phyloP scores from a whole-genome alignment of 2,329 filamentous ascomycete species.

The Diaporthe citrichinensis region DNA sequence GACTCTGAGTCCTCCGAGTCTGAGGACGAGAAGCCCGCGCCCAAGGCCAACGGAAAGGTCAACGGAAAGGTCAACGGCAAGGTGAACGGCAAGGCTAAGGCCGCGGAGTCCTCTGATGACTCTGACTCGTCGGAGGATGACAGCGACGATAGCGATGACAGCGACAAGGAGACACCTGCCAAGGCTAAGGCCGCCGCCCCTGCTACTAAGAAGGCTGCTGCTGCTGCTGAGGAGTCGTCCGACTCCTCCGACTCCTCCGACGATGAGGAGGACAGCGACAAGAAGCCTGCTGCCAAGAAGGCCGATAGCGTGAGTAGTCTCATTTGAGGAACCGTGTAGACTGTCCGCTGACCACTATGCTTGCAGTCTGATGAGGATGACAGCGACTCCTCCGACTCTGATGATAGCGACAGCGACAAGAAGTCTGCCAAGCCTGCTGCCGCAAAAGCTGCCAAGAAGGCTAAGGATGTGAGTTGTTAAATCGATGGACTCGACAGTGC shows the following conservation, averaged over 20 bases:
- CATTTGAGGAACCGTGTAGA: not conserved
- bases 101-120: constrained; percentile 50
- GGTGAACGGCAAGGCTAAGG: constrained; percentile 54
- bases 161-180: constrained; percentile 49
- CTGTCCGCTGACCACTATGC: not conserved
- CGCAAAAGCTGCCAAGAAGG: constrained; percentile 45
- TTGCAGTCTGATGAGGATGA: constrained; percentile 47
- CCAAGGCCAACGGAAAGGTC: constrained; percentile 47
- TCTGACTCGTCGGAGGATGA: constrained; percentile 52
- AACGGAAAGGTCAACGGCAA: constrained; percentile 46
- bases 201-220: constrained; percentile 47
- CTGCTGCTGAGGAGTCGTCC: constrained; percentile 50
- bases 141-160: constrained; percentile 48
- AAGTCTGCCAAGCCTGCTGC: constrained; percentile 48
- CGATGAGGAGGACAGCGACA: constrained; percentile 45
- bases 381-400: constrained; percentile 45
- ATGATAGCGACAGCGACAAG: constrained; percentile 47
- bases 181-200: constrained; percentile 43
- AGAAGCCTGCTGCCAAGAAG: constrained; percentile 45
- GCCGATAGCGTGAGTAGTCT: constrained; percentile 40
- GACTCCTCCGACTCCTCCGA: constrained; percentile 48
- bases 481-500: too few species aligned
- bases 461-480: constrained; percentile 17
- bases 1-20: constrained; percentile 54
- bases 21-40: constrained; percentile 53